Conservation (phyloP, 805 yeast genomes). For the Wickerhamiella brachini region DNA sequence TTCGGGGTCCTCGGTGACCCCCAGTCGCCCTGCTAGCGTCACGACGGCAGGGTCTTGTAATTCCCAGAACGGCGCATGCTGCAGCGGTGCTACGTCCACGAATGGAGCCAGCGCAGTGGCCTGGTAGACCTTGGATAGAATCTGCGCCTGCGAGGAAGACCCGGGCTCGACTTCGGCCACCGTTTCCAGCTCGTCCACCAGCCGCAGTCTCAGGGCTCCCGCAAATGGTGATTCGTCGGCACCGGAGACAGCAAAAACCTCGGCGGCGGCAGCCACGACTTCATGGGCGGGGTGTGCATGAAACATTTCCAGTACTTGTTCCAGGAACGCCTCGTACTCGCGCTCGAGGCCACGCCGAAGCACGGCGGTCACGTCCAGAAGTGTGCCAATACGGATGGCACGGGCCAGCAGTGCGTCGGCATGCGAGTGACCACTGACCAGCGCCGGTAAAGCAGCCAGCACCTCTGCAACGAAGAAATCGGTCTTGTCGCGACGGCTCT, state of each 20-base stretch:
- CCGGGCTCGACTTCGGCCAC: not conserved
- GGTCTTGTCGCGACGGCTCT: constrained; percentile 21
- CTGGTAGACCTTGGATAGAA: constrained; percentile 4
- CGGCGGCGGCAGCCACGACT: not conserved
- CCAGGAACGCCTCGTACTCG: constrained; percentile 1
- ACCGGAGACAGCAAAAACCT: not conserved
- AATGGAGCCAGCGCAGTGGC: not conserved
- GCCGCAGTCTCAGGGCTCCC: not conserved
- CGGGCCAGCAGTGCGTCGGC: constrained; percentile 6
- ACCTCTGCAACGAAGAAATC: constrained; percentile 11
- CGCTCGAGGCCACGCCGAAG: constrained; percentile 2
- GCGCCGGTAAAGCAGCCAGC: constrained; percentile 4
- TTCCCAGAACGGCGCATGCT: not conserved
- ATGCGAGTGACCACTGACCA: constrained; percentile 8
- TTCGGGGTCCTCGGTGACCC: constrained; percentile 5
- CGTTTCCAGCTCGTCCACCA: not conserved
- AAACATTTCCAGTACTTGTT: not conserved
- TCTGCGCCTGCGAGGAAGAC: no score
- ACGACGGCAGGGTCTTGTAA: not conserved
- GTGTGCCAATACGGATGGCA: not conserved
- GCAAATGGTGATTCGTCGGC: not conserved
- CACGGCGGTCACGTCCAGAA: not conserved
- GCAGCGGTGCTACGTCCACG: not conserved
- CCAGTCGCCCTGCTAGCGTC: constrained; percentile 2
- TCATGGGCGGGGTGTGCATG: not conserved